A percentile compares a stretch with the other conserved stretches of the same genome.
These are phyloP conservation scores for Olyra latifolia DNA, from an alignment of 176 grass and related monocot species.

Conservation along the genomic window DNA sequence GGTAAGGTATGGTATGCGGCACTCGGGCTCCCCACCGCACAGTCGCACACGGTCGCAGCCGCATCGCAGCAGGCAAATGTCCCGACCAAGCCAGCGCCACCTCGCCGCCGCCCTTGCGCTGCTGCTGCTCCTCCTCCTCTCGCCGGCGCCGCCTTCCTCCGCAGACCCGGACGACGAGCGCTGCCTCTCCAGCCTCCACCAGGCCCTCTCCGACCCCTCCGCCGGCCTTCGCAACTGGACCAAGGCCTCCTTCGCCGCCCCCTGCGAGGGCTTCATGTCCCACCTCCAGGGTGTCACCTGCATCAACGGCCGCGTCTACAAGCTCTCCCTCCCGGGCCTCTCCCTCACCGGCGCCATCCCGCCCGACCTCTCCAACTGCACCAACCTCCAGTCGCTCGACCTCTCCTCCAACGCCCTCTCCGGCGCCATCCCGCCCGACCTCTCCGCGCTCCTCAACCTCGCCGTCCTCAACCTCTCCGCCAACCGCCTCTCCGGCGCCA, in stretches of 20 bases:
- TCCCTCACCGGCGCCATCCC: conserved; percentile 55
- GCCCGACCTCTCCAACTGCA: conserved; percentile 71
- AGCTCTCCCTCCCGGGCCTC: conserved; percentile 53
- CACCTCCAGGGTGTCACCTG: conserved; percentile 67
- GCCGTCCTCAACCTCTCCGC: conserved; percentile 79
- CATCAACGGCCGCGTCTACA: conserved; percentile 84
- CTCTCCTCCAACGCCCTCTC: conserved; percentile 66
- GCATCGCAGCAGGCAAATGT: conserved; percentile 18
- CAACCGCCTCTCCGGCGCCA: conserved; percentile 54
- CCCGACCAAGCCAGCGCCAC: conserved; percentile 22
- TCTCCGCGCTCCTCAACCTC: conserved; percentile 69
- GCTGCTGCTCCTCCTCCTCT: conserved; percentile 17
- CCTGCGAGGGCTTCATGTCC: conserved; percentile 69
- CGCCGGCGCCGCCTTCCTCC: neutral
- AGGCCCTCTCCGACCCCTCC: conserved; percentile 38
- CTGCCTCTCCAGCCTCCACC: conserved; percentile 55
- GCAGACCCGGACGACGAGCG: conserved; percentile 59
- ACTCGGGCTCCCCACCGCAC: no score
- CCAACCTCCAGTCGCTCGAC: conserved; percentile 81
- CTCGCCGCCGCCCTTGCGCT: neutral
- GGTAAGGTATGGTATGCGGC: no score
- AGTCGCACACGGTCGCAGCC: no score
- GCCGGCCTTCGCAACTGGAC: conserved; percentile 61
- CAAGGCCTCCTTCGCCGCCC: conserved; percentile 37
- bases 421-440: conserved; percentile 43